A percentile compares a stretch with the other conserved stretches of the same genome.
Conservation (phyloP, 495 filamentous ascomycete species). For the Trichoderma orchidacearum region DNA sequence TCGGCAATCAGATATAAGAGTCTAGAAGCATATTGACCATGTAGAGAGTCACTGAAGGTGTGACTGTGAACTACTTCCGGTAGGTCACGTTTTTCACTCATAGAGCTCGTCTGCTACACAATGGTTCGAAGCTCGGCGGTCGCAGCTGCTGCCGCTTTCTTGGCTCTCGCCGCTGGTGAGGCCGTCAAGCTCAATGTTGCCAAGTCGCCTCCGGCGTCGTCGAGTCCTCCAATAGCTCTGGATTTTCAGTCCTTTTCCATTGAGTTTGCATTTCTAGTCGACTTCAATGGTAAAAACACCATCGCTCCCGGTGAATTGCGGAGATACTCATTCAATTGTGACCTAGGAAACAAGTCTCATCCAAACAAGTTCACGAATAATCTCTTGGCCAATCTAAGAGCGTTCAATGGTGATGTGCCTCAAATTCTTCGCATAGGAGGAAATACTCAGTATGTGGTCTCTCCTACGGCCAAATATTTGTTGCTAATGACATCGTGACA, state of each 20-base stretch:
- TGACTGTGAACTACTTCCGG: too few species aligned
- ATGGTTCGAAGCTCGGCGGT: not conserved
- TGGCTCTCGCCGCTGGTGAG: not conserved
- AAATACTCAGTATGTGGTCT: not conserved
- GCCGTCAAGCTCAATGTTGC: not conserved
- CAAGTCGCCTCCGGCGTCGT: not conserved
- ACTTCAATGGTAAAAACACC: not conserved
- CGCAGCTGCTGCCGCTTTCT: not conserved
- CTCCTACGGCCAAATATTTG: not conserved
- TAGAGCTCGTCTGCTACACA: not conserved
- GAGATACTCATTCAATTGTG: not conserved
- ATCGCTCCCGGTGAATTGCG: too few species aligned
- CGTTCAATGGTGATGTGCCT: not conserved
- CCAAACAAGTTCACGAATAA: not conserved
- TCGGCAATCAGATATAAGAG: not conserved
- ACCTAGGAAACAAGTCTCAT: not conserved
- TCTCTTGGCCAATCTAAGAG: not conserved
- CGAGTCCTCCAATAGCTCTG: not conserved
- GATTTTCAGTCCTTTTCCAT: not conserved
- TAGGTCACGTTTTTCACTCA: not conserved
- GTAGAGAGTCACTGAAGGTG: too few species aligned
- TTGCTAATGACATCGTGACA: not conserved
- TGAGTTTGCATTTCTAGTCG: not conserved
- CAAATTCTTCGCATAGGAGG: not conserved
- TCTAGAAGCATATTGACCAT: not conserved